Conservation (phyloP, 441 rosid genomes). For the Breynia disticha region DNA sequence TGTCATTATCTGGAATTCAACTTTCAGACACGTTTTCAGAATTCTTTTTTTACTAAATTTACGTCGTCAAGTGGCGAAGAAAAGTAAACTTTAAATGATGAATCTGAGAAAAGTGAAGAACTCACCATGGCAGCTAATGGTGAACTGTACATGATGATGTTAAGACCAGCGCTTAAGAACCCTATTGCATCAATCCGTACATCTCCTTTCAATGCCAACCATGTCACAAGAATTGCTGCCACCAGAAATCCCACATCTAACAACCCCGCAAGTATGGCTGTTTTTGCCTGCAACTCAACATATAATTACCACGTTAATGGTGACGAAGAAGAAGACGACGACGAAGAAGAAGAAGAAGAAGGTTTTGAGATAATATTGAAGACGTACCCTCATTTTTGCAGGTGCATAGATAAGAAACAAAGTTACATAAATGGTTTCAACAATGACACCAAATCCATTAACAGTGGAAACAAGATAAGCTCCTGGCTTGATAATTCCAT, state of each 20-base stretch:
- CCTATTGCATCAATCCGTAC: conserved; percentile 47
- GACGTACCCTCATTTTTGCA: conserved; percentile 32
- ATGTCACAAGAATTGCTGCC: conserved; percentile 37
- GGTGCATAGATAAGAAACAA: conserved; percentile 55
- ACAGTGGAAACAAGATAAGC: conserved; percentile 57
- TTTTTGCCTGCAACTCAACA: conserved; percentile 31
- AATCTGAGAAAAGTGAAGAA: background rate
- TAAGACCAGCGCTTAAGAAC: conserved; percentile 50
- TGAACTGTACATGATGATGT: conserved; percentile 70
- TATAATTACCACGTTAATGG: background rate
- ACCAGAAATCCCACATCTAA: conserved; percentile 46
- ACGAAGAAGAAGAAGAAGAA: too few species aligned
- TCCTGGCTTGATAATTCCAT: conserved; percentile 62
- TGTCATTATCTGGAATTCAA: background rate
- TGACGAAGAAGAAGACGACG: too few species aligned
- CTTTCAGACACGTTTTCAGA: background rate
- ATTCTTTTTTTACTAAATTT: too few species aligned
- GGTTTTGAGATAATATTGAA: background rate
- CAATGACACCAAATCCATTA: conserved; percentile 55
- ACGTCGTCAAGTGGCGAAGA: background rate
- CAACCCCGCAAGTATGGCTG: conserved; percentile 33
- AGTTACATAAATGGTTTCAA: conserved; percentile 39
- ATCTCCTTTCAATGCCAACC: conserved; percentile 37
- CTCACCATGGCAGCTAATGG: conserved; percentile 87
- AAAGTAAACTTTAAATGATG: background rate